These are phyloP conservation scores for Quercus lobata DNA, from an alignment of 331 rosid species.

Conservation along the genomic window DNA sequence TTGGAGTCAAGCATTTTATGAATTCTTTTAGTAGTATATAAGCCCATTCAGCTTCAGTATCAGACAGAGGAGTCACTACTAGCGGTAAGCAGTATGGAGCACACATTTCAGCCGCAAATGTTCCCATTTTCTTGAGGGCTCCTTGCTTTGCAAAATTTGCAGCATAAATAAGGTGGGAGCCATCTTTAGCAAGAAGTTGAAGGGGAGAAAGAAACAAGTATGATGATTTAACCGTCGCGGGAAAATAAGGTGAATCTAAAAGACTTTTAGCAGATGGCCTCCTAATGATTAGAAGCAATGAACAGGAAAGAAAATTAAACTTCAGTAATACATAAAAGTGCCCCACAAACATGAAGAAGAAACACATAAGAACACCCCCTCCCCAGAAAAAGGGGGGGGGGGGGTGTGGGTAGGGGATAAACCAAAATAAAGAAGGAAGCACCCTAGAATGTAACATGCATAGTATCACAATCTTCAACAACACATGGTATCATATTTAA, in stretches of 20 bases:
- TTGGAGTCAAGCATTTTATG: conserved; percentile 63
- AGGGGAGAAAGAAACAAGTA: conserved; percentile 95
- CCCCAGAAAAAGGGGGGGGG: too few species aligned
- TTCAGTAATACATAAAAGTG: conserved; percentile 28
- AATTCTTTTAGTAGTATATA: conserved; percentile 70
- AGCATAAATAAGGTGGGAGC: conserved; percentile 70
- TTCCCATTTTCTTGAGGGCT: conserved; percentile 78
- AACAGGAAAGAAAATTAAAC: conserved; percentile 14
- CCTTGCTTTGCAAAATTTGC: conserved; percentile 86
- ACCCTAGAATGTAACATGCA: background rate
- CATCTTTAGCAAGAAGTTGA: conserved; percentile 79
- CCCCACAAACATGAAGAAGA: conserved; percentile 9
- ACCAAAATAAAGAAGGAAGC: background rate
- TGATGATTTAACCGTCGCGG: conserved; percentile 72
- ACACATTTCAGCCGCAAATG: conserved; percentile 84
- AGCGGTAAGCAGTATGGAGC: conserved; percentile 80
- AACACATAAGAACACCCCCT: background rate
- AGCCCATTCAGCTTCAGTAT: conserved; percentile 89
- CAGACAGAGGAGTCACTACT: conserved; percentile 53
- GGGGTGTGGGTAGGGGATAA: background rate
- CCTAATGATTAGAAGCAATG: conserved; percentile 38
- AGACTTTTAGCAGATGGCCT: conserved; percentile 87
- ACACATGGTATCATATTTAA: background rate
- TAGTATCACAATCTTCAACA: background rate
- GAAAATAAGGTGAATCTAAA: conserved; percentile 89